These are phyloP conservation scores for Solanum chilense DNA, from an alignment of 257 asterid species.

Conservation along the genomic window DNA sequence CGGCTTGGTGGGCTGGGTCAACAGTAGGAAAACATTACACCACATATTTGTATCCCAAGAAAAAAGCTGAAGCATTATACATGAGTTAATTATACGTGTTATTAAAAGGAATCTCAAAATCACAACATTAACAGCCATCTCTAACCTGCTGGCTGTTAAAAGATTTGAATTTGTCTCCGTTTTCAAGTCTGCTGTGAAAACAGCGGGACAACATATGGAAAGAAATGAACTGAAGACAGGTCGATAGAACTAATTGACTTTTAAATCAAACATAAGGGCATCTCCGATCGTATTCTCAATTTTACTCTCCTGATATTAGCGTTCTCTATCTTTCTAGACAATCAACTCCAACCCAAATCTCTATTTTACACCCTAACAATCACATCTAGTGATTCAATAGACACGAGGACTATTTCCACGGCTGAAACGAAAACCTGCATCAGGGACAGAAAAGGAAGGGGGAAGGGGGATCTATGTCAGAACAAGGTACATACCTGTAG, in stretches of 20 bases:
- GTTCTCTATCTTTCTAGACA: not conserved
- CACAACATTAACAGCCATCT: not conserved
- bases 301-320: not conserved
- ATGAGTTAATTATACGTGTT: not conserved
- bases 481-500: constrained; percentile 57
- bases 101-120: not conserved
- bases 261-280: not conserved
- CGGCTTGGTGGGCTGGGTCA: not conserved
- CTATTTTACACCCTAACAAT: not conserved
- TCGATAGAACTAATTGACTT: not conserved
- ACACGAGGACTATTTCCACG: not conserved
- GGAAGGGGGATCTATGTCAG: not conserved
- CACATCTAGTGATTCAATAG: not conserved
- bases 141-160: not conserved
- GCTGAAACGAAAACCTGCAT: not conserved
- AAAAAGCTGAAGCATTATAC: not conserved
- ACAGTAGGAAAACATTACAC: not conserved
- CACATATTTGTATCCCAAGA: not conserved
- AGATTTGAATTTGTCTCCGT: not conserved
- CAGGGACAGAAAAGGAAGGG: not conserved
- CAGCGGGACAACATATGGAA: not conserved
- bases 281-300: not conserved
- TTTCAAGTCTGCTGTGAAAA: not conserved
- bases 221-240: not conserved
- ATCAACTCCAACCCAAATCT: not conserved